Conservation (phyloP, 2,329 filamentous ascomycete species). For the Talaromyces sp. region DNA sequence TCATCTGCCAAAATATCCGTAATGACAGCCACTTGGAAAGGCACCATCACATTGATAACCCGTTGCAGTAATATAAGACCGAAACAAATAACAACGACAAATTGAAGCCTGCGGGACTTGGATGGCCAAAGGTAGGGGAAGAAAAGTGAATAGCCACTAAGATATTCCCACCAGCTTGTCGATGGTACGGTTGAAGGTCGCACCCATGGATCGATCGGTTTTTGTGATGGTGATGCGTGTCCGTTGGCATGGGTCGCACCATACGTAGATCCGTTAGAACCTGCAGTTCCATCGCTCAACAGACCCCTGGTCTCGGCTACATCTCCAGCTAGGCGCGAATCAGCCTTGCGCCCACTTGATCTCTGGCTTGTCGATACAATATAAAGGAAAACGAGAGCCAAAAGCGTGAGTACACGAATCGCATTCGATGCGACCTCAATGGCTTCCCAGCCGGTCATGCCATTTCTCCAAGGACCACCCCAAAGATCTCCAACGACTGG, state of each 20-base stretch:
- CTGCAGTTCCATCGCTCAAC: slow-evolving; percentile 45
- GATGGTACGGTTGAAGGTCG: slow-evolving; percentile 80
- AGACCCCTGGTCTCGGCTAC: slow-evolving; percentile 43
- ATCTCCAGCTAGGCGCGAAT: slow-evolving; percentile 33
- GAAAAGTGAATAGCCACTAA: slow-evolving; percentile 87
- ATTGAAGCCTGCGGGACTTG: slow-evolving; percentile 70
- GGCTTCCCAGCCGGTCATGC: slow-evolving; percentile 43
- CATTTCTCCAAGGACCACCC: slow-evolving; percentile 41
- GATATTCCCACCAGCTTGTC: slow-evolving; percentile 93
- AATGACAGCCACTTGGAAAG: slow-evolving; percentile 73
- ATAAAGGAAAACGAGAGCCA: slow-evolving; percentile 61
- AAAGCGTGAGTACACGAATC: slow-evolving; percentile 64
- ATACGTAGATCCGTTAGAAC: slow-evolving; percentile 49
- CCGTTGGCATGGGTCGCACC: slow-evolving; percentile 33
- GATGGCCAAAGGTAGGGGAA: slow-evolving; percentile 96
- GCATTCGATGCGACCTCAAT: slow-evolving; percentile 55
- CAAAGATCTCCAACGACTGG: slow-evolving; percentile 51
- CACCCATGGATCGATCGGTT: slow-evolving; percentile 71
- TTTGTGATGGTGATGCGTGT: slow-evolving; percentile 26
- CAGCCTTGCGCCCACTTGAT: slow-evolving; percentile 35
- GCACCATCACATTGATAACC: slow-evolving; percentile 80
- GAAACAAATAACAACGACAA: slow-evolving; percentile 80
- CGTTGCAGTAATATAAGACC: slow-evolving; percentile 75
- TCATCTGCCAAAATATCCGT: slow-evolving; percentile 67
- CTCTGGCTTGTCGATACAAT: slow-evolving; percentile 45